Evolutionary conservation across 2,329 filamentous ascomycete species (phyloP), one percentile per base, ranked within the genome.

Genomic region (Metarhizium guizhouense): DNA sequence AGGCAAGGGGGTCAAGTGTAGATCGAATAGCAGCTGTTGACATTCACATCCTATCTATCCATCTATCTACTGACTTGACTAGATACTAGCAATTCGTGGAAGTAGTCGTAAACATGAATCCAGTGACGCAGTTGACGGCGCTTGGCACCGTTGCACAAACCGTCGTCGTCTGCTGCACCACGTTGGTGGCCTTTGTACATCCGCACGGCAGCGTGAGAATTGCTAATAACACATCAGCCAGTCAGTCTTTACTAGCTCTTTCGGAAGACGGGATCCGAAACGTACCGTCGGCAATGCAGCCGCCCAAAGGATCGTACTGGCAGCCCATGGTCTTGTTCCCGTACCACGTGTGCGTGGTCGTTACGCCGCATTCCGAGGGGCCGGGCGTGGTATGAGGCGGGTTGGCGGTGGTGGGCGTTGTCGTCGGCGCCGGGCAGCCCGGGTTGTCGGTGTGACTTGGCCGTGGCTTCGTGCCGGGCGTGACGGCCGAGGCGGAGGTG

Each of bases 191-290:
- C 11, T 10, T 52, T 3, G 38, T 40, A 34, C 55, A 56, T 3
- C 51, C 52, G 30, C 54, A 56, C 13, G 54, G 55, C 4, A 56
- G 29, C 1, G 40, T 56, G 47, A 56, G 55, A 34, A 53, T 51
- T 1, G 3, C 55, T 56, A 25, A 30, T 3, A 8, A 30, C 20
- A 14, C 18, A 1, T 7, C 18, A 25, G 25, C 1, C 25, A 25
- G 25, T 25, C 25, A 25, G 25, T 25, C 25, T 4, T 3, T 25
- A 1, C 25, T 25, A 25, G 25, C 25, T 4, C 25, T 0, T 25
- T 25, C 25, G 25, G 3, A 25, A 25, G 25, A 25, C 25, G 25
- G 25, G 25, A 25, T 25, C 25, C 25, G 25, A 13, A 45, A 54
- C 54, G 16, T 47, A 55, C 54, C 34, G 20, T 55, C 54, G 7